Percentiles rank a stretch among this genome's conserved stretches.
phyloP scores from a whole-genome alignment of 2,329 filamentous ascomycete species.

The Cytospora leucostoma region DNA sequence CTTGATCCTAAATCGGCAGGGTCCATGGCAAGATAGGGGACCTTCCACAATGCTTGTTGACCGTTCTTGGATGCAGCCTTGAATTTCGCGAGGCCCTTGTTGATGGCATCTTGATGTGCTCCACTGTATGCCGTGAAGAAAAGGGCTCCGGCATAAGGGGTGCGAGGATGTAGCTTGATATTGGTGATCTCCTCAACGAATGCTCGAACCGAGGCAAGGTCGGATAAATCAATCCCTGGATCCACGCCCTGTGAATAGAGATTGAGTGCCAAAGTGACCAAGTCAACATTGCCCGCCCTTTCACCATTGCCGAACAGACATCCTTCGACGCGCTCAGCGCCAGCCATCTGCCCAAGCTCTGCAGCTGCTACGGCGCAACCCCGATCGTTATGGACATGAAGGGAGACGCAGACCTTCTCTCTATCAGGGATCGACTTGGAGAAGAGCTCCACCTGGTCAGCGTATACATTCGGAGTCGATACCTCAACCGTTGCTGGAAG shows the following conservation, averaged over 20 bases:
- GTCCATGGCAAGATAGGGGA: not conserved
- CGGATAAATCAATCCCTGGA: slow-evolving; percentile 88
- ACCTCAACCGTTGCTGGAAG: slow-evolving; percentile 94
- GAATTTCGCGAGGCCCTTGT: slow-evolving; percentile 73
- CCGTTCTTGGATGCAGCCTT: not conserved
- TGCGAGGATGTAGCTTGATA: slow-evolving; percentile 86
- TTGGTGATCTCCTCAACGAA: slow-evolving; percentile 90
- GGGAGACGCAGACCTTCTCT: slow-evolving; percentile 82
- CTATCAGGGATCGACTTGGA: slow-evolving; percentile 80
- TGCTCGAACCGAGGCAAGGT: slow-evolving; percentile 82
- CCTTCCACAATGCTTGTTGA: not conserved
- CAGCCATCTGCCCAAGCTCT: slow-evolving; percentile 93
- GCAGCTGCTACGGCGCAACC: slow-evolving; percentile 87
- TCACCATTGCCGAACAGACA: slow-evolving; percentile 94
- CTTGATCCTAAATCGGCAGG: not conserved
- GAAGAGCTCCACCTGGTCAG: slow-evolving; percentile 95
- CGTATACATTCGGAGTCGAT: slow-evolving; percentile 90
- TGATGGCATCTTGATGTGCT: slow-evolving; percentile 92
- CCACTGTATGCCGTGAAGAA: slow-evolving; percentile 90
- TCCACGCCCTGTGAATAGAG: slow-evolving; percentile 91
- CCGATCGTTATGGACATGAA: slow-evolving; percentile 93
- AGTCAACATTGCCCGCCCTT: slow-evolving; percentile 89
- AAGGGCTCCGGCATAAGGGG: slow-evolving; percentile 85
- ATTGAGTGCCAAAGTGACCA: slow-evolving; percentile 89
- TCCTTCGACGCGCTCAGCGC: slow-evolving; percentile 89